phyloP scores from a whole-genome alignment of 176 grass and related monocot genomes.

The Oryza coarctata region DNA sequence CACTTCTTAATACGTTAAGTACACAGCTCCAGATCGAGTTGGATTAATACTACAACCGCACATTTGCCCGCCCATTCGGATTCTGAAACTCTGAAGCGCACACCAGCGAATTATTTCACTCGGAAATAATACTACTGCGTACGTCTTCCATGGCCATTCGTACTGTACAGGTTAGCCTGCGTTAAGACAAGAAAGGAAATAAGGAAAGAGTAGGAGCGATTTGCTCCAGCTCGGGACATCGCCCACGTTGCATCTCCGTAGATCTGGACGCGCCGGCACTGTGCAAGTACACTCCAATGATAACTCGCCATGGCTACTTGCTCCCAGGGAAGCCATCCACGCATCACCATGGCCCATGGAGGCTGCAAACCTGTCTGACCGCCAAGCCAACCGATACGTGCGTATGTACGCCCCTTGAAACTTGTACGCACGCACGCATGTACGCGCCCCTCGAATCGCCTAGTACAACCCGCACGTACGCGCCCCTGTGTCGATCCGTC shows the following conservation, averaged over 20 bases:
- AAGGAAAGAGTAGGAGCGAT: neutral
- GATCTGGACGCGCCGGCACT: conserved; percentile 44
- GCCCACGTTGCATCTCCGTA: conserved; percentile 12
- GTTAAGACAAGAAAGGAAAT: too few relatives aligned
- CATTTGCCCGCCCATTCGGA: neutral
- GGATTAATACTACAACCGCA: neutral
- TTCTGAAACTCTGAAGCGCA: neutral
- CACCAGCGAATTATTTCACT: neutral
- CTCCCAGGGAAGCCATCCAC: neutral
- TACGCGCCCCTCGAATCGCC: neutral
- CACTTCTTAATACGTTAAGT: neutral
- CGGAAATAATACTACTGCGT: neutral
- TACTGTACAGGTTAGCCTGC: too few relatives aligned
- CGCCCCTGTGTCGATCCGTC: conserved; percentile 17
- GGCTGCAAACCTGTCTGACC: neutral
- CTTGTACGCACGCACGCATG: neutral
- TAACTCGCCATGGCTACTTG: conserved; percentile 12
- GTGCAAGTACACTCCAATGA: conserved; percentile 36
- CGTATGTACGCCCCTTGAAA: neutral
- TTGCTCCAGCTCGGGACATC: neutral
- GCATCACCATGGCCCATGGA: neutral
- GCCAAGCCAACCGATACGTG: neutral
- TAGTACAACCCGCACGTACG: neutral
- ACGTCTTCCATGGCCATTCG: too few relatives aligned
- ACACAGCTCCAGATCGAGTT: neutral